Base-by-base conservation (phyloP, 2,329 filamentous ascomycete genomes). In the Orbilia brochopaga region DNA sequence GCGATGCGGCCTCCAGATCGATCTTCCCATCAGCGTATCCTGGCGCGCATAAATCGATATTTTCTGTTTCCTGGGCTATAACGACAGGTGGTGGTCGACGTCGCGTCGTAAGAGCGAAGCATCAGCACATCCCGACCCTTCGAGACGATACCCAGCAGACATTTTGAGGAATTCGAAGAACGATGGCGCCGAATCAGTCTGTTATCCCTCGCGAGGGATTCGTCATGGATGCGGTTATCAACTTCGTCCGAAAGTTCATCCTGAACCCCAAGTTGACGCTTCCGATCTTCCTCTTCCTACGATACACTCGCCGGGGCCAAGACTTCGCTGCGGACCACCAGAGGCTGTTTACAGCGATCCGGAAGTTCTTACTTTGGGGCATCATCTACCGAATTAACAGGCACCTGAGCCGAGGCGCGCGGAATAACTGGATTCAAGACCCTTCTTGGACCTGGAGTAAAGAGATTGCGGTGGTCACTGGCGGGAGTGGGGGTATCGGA, bases 401-500 rank as follows among this genome's bases (percentile, higher is more conserved):
- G 13, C 85, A 82, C 78, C 78, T 87, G 11, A 86, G 85, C 75
- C 79, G 80, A 1, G 80, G 82, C 1, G 80, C 80, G 1, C 74
- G 81, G 63, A 82, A 84, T 77, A 83, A 83, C 77, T 85, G 83
- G 81, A 80, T 77, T 1, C 77, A 75, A 10, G 85, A 86, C 75
- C 79, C 77, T 44, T 89, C 70, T 13, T 88, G 79, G 83, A 86
- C 77, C 66, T 91, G 89, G 88, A 80, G 82, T 21, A 83, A 83
- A 57, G 89, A 92, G 80, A 83, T 92, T 56, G 87, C 90, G 1
- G 81, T 92, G 48, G 83, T 92, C 19, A 92, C 90, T 0, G 90
- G 90, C 6, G 90, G 90, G 6, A 86, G 87, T 46, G 85, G 86
- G 63, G 90, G 90, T 0, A 91, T 93, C 76, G 90, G 90, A 13